These are phyloP conservation scores for Raphidocelis subcapitata DNA, from an alignment of 139 green algal genomes.

Conservation along the genomic window DNA sequence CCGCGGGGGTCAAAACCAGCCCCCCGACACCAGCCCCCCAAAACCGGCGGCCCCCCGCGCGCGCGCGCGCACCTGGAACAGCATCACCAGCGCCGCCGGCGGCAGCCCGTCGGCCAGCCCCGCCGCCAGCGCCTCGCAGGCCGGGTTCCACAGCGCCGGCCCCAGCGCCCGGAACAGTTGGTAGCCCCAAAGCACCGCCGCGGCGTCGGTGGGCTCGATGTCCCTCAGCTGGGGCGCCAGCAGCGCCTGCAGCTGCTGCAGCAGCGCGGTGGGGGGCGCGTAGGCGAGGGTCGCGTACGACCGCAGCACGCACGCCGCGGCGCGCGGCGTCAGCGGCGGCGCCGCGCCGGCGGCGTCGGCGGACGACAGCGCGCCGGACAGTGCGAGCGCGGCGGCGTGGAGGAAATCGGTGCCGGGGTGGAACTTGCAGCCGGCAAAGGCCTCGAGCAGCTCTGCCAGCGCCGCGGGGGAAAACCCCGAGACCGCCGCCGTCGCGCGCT, in stretches of 20 bases:
- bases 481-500: slow-evolving; percentile 2
- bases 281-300: slow-evolving; percentile 17
- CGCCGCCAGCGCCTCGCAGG: slow-evolving; percentile 2
- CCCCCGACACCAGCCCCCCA: too few relatives aligned
- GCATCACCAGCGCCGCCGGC: slow-evolving; percentile 13
- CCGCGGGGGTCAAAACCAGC: too few relatives aligned
- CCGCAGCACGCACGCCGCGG: too few relatives aligned
- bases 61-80: slow-evolving; percentile 20
- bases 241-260: slow-evolving; percentile 8
- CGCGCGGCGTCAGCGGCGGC: too few relatives aligned
- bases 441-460: slow-evolving; percentile 8
- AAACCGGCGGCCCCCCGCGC: too few relatives aligned
- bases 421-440: slow-evolving; percentile 3
- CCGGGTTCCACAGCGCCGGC: slow-evolving; percentile 26
- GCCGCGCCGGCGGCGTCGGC: too few relatives aligned
- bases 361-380: too few relatives aligned
- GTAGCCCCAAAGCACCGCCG: slow-evolving; percentile 13
- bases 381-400: too few relatives aligned
- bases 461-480: not conserved
- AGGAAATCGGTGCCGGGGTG: too few relatives aligned
- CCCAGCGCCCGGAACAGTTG: slow-evolving; percentile 9
- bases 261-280: slow-evolving; percentile 18
- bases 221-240: slow-evolving; percentile 10
- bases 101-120: not conserved
- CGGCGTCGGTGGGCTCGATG: not conserved